Conservation (phyloP, 2,329 filamentous ascomycete genomes). For the Periconia sp. region DNA sequence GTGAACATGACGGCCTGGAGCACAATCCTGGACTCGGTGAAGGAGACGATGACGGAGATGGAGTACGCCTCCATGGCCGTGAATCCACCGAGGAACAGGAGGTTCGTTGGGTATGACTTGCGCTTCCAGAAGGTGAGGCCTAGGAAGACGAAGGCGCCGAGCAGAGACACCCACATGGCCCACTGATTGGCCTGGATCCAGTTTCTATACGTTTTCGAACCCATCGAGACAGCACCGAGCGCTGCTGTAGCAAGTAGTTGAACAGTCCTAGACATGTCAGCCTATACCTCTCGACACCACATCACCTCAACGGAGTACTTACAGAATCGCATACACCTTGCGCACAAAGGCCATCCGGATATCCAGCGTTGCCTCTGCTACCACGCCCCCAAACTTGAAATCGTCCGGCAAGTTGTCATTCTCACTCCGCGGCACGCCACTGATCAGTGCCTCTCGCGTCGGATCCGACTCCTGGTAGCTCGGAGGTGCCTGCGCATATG, state of each 20-base stretch:
- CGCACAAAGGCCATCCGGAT: conserved; percentile 96
- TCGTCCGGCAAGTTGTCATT: conserved; percentile 95
- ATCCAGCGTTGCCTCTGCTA: conserved; percentile 91
- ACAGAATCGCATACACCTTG: conserved; percentile 97
- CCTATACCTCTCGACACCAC: neutral
- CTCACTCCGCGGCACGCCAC: conserved; percentile 72
- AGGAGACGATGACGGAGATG: conserved; percentile 89
- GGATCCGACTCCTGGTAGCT: conserved; percentile 72
- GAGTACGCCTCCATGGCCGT: conserved; percentile 92
- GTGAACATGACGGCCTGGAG: conserved; percentile 91
- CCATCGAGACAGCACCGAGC: conserved; percentile 85
- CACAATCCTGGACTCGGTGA: conserved; percentile 83
- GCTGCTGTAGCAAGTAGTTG: conserved; percentile 86
- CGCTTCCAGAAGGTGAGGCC: conserved; percentile 49
- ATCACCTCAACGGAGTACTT: conserved; percentile 35
- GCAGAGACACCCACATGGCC: conserved; percentile 84
- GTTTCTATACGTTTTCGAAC: conserved; percentile 74
- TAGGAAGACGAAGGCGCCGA: conserved; percentile 43
- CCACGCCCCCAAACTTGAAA: conserved; percentile 96
- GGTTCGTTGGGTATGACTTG: conserved; percentile 85
- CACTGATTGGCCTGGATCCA: conserved; percentile 88
- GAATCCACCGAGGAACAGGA: conserved; percentile 89
- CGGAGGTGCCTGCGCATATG: conserved; percentile 79
- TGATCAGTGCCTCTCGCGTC: conserved; percentile 64
- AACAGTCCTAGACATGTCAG: conserved; percentile 64